Base-by-base conservation (phyloP, 1,284 basidiomycete species). In the Rhodofomes roseus region DNA sequence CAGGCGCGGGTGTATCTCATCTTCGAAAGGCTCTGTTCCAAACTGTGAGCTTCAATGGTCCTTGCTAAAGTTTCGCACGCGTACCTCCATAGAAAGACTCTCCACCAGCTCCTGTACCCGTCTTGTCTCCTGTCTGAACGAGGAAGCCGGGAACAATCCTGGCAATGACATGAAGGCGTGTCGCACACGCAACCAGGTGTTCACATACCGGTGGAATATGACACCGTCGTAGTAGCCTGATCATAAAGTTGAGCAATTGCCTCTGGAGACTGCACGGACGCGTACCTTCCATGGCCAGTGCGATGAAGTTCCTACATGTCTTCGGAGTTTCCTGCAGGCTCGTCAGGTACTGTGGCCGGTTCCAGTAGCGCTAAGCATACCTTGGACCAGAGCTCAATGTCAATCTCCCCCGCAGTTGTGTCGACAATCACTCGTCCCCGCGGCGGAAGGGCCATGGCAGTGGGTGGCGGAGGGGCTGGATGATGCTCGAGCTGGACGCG, bases 371-470 rank as follows among this genome's bases (percentile, higher is more conserved):
- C 22, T 14, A 18, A 22, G 8, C 50, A 20, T 60, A 90, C 91
- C 77, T 93, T 95, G 20, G 93, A 86, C 95, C 96, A 99, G 57
- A 99, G 79, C 71, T 98, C 96, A 52, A 98, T 88, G 70, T 96
- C 94, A 51, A 97, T 89, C 69, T 96, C 94, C 22, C 95, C 95
- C 14, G 85, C 89, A 1, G 94, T 95, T 0, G 96, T 98, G 63
- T 93, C 86, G 52, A 99, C 80, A 43, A 97, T 85, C 56, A 97
- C 90, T 62, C 91, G 87, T 61, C 93, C 95, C 59, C 87, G 83
- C 0, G 93, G 94, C 22, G 93, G 90, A 48, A 93, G 78, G 29
- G 90, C 84, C 89, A 91, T 90, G 23, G 27, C 43, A 27, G 41
- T n/a, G 14, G 46, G 22, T 25, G 23, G 44, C 22, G 23, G 22